phyloP scores from a whole-genome alignment of 2,329 filamentous ascomycete species.

The Sporothrix globosa region DNA sequence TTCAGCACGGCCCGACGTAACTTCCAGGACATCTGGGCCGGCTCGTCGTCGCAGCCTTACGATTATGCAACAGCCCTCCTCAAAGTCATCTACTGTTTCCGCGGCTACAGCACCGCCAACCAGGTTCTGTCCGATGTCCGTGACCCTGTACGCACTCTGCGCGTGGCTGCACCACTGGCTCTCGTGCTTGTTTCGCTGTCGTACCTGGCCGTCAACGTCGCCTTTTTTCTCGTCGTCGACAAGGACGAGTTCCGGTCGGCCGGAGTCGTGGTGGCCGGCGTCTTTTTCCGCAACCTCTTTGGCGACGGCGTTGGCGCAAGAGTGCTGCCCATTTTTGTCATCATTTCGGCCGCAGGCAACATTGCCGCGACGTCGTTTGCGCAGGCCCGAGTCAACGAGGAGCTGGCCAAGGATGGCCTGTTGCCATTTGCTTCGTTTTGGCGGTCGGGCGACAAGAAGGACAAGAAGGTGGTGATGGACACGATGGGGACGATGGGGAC shows the following conservation, averaged over 20 bases:
- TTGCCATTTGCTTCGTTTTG: conserved; percentile 48
- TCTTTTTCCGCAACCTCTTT: conserved; percentile 62
- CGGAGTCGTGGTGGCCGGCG: conserved; percentile 58
- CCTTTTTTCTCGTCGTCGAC: conserved; percentile 62
- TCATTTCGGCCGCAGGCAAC: conserved; percentile 53
- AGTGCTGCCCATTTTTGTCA: conserved; percentile 53
- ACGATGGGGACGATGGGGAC: too few relatives aligned
- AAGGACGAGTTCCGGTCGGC: conserved; percentile 58
- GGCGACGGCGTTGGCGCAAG: conserved; percentile 50
- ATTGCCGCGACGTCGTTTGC: conserved; percentile 54
- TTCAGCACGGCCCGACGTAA: conserved; percentile 46
- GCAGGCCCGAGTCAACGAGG: conserved; percentile 53
- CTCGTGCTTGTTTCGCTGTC: conserved; percentile 57
- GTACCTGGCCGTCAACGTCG: conserved; percentile 62
- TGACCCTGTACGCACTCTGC: conserved; percentile 61
- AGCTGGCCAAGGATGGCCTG: conserved; percentile 52
- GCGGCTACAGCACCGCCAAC: conserved; percentile 59
- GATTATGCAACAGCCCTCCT: conserved; percentile 55
- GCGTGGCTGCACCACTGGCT: conserved; percentile 59
- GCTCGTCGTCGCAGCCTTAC: conserved; percentile 48
- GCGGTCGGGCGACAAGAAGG: conserved; percentile 34
- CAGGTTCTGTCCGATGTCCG: conserved; percentile 60
- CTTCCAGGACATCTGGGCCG: conserved; percentile 47
- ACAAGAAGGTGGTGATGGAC: too few relatives aligned
- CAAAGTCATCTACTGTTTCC: conserved; percentile 60